These are phyloP conservation scores for Pseudonitzschia delicatissima DNA, from an alignment of 108 stramenopile genomes.

Conservation along the genomic window DNA sequence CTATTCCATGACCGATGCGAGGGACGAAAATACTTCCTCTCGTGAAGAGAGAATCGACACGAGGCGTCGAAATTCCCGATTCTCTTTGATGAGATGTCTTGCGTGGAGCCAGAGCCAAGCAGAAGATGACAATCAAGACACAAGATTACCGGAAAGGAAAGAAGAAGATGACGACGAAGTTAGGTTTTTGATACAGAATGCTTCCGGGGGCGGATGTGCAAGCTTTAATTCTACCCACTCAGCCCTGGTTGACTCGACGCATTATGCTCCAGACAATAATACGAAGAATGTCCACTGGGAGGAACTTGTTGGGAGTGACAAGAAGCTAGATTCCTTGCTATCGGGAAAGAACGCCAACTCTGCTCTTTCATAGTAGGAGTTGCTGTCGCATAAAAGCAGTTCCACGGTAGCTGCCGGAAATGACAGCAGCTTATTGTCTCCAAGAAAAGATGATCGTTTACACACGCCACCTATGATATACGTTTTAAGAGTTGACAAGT, in stretches of 20 bases:
- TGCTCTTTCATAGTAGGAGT: not conserved
- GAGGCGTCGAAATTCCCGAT: conserved; percentile 7
- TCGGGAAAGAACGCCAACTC: not conserved
- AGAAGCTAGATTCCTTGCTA: conserved; percentile 7
- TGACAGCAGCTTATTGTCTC: too few species aligned
- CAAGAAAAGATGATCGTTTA: too few species aligned
- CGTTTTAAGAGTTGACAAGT: too few species aligned
- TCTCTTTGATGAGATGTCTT: conserved; percentile 20
- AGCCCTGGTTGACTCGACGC: not conserved
- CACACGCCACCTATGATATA: too few species aligned
- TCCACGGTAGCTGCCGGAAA: too few species aligned
- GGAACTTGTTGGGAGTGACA: conserved; percentile 12
- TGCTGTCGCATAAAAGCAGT: too few species aligned
- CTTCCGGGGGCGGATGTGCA: not conserved
- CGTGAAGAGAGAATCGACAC: not conserved
- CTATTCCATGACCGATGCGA: not conserved
- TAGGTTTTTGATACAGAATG: not conserved
- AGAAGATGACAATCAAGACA: conserved; percentile 16
- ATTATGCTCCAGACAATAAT: not conserved
- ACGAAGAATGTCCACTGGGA: conserved; percentile 21
- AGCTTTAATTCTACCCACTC: conserved; percentile 4
- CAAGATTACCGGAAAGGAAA: not conserved
- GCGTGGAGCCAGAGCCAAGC: conserved; percentile 31
- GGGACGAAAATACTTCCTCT: not conserved
- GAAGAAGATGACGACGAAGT: not conserved